Evolutionary conservation across 2,329 filamentous ascomycete species (phyloP).

Genomic region (Chrysosporium queenslandicum): DNA sequence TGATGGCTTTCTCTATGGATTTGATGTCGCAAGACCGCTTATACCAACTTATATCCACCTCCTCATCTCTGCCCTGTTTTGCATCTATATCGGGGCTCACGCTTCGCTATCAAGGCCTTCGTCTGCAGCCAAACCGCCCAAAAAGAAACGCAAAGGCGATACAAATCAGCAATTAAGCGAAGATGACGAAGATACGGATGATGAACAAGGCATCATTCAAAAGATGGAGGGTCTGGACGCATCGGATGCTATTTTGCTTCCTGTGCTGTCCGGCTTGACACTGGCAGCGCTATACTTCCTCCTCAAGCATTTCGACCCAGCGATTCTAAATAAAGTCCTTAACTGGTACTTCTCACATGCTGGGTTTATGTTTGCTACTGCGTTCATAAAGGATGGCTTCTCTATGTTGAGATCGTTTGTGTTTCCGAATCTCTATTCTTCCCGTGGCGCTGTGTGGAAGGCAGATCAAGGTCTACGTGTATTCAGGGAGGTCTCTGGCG

Average conservation of each 20-base stretch:
- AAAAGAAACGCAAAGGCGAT: slow-evolving; percentile 35
- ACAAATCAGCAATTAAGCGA: slow-evolving; percentile 27
- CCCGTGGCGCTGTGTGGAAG: slow-evolving; percentile 43
- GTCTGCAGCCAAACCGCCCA: slow-evolving; percentile 58
- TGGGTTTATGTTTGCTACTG: slow-evolving; percentile 65
- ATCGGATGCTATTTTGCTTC: slow-evolving; percentile 75
- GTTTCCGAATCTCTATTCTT: slow-evolving; percentile 62
- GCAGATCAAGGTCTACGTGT: slow-evolving; percentile 26
- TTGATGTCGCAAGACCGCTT: slow-evolving; percentile 35
- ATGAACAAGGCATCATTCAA: slow-evolving; percentile 45
- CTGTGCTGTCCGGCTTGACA: slow-evolving; percentile 61
- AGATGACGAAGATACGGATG: slow-evolving; percentile 44
- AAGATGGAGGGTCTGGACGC: slow-evolving; percentile 60
- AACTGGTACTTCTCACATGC: slow-evolving; percentile 73
- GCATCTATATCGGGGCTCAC: slow-evolving; percentile 76
- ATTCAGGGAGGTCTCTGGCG: slow-evolving; percentile 21
- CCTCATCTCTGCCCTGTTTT: slow-evolving; percentile 60
- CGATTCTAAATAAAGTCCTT: slow-evolving; percentile 70
- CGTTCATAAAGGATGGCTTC: slow-evolving; percentile 62
- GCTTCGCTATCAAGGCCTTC: slow-evolving; percentile 74
- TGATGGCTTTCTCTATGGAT: slow-evolving; percentile 37
- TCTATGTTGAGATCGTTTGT: slow-evolving; percentile 55
- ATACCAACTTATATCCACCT: slow-evolving; percentile 53
- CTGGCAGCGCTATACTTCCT: slow-evolving; percentile 73
- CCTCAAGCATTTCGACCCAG: slow-evolving; percentile 78